phyloP scores from a whole-genome alignment of 176 grass and related monocot genomes.

The Eremochloa ophiuroides region DNA sequence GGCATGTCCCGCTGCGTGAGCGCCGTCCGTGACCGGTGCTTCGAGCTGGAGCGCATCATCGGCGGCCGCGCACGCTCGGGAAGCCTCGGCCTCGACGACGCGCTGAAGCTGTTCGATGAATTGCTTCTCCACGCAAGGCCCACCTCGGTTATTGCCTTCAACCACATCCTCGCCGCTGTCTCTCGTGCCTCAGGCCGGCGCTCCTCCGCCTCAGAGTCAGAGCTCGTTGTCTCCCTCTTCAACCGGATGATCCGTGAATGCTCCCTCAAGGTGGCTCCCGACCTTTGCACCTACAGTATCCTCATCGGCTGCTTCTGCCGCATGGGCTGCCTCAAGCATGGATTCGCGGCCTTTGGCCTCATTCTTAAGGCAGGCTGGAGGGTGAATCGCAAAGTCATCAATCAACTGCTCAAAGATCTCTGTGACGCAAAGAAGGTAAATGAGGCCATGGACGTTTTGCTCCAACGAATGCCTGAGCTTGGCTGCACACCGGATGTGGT shows the following conservation, averaged over 20 bases:
- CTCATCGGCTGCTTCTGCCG: not conserved
- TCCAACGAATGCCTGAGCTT: constrained; percentile 22
- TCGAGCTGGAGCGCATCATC: too few relatives aligned
- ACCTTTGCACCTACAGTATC: not conserved
- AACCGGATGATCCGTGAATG: too few relatives aligned
- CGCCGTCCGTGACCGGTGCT: not conserved
- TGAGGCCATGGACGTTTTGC: not conserved
- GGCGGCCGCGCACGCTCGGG: not conserved
- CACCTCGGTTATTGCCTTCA: not conserved
- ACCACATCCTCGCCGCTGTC: not conserved
- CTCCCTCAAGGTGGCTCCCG: not conserved
- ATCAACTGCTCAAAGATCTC: constrained; percentile 12
- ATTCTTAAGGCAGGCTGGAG: not conserved
- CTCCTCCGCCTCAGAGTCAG: not conserved
- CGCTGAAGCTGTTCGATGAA: not conserved
- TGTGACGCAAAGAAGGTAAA: too few relatives aligned
- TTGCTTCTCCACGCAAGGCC: not conserved
- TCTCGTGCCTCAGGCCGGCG: not conserved
- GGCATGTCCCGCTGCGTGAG: not conserved
- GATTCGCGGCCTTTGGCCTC: not conserved
- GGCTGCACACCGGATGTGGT: not conserved
- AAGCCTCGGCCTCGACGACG: not conserved
- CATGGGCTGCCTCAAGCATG: not conserved
- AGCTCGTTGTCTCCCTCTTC: too few relatives aligned
- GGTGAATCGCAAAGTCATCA: not conserved